These are phyloP conservation scores for Piper longum DNA, from an alignment of 164 flowering plant species.

Conservation along the genomic window DNA sequence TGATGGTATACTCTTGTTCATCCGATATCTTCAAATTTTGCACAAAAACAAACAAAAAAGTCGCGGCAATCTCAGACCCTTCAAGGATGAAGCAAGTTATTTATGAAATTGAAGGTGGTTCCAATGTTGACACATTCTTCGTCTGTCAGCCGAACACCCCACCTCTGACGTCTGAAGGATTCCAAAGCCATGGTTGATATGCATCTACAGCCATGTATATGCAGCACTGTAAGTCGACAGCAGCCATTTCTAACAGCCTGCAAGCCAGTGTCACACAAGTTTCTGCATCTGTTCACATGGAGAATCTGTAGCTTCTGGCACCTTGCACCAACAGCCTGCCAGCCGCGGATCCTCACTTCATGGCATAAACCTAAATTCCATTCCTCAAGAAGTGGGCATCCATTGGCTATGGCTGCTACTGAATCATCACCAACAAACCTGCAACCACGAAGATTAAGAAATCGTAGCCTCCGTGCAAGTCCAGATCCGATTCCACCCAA, in stretches of 20 bases:
- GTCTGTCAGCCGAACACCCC: conserved; percentile 29
- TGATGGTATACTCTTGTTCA: too few relatives aligned
- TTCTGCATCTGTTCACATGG: conserved; percentile 54
- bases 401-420: conserved; percentile 41
- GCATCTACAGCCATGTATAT: conserved; percentile 20
- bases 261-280: conserved; percentile 41
- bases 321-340: conserved; percentile 43
- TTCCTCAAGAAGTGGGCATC: conserved; percentile 50
- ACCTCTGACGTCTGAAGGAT: conserved; percentile 32
- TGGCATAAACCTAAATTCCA: conserved; percentile 59
- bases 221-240: conserved; percentile 27
- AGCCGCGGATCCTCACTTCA: conserved; percentile 35
- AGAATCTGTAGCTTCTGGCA: conserved; percentile 44
- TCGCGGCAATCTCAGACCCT: background rate
- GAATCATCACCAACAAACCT: conserved; percentile 36
- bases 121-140: conserved; percentile 21
- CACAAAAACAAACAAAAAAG: background rate
- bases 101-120: conserved; percentile 1
- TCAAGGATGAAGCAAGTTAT: conserved; percentile 1
- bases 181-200: conserved; percentile 25
- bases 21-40: too few relatives aligned
- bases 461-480: conserved; percentile 27
- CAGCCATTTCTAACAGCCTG: conserved; percentile 53
- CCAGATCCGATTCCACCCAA: conserved; percentile 42
- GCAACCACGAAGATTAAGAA: conserved; percentile 42